Percentiles rank a stretch among this genome's conserved stretches.
Conservation (phyloP, 1,139 yeast genomes). For the Insectozyma bohioensis region DNA sequence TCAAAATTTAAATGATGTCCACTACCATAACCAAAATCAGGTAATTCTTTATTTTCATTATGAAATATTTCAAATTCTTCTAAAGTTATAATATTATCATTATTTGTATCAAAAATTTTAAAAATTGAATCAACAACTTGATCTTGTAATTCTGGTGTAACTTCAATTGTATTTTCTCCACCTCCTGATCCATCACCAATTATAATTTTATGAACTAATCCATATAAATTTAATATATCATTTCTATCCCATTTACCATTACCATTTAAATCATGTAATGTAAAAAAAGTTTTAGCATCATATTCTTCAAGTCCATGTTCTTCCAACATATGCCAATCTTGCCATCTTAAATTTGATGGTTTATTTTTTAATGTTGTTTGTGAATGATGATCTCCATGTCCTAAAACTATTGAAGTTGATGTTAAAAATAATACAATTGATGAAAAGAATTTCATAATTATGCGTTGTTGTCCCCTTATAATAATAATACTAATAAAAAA, state of each 20-base stretch:
- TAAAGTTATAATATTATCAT: constrained; percentile 62
- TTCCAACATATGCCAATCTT: constrained; percentile 84
- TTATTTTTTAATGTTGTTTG: constrained; percentile 18
- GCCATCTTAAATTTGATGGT: constrained; percentile 64
- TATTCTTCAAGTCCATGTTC: constrained; percentile 80
- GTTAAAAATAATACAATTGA: constrained; percentile 5
- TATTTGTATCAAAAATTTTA: constrained; percentile 59
- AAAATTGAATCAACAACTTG: constrained; percentile 58
- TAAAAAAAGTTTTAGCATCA: constrained; percentile 78
- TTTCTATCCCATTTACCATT: constrained; percentile 52
- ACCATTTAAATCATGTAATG: constrained; percentile 67
- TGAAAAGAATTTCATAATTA: constrained; percentile 8
- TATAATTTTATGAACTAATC: constrained; percentile 65
- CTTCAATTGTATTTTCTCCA: constrained; percentile 54
- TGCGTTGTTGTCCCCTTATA: too few species aligned
- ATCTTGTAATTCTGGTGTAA: constrained; percentile 53
- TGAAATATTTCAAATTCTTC: constrained; percentile 75
- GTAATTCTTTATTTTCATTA: constrained; percentile 66
- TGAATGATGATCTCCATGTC: constrained; percentile 20
- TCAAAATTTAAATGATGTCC: constrained; percentile 97
- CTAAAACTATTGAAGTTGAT: constrained; percentile 12
- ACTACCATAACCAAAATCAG: constrained; percentile 93
- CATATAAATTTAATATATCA: constrained; percentile 81
- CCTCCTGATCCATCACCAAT: constrained; percentile 91
- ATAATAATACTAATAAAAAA: too few species aligned